Evolutionary conservation across 2,329 filamentous ascomycete genomes (phyloP).

Genomic region (Aspergillus sp.): DNA sequence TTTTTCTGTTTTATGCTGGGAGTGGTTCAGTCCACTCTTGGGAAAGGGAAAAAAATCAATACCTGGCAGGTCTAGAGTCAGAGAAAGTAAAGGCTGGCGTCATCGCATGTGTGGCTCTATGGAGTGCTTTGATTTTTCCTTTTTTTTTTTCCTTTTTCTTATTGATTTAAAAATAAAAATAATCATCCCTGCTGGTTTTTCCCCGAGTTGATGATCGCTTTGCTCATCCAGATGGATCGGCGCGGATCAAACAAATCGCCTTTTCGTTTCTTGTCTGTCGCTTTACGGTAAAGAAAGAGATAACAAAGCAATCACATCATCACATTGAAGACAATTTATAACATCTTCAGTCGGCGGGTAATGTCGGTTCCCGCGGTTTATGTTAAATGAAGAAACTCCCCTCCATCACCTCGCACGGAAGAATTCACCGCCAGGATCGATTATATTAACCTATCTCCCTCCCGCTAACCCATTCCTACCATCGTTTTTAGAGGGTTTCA

Average conservation of each 20-base stretch:
- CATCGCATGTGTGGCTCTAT: constrained; percentile 2
- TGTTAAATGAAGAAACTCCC: too few relatives aligned
- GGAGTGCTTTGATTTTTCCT: background rate
- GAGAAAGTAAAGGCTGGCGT: constrained; percentile 4
- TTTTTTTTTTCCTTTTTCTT: background rate
- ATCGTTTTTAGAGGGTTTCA: background rate
- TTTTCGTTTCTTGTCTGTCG: too few relatives aligned
- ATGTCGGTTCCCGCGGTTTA: too few relatives aligned
- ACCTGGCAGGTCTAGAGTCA: background rate
- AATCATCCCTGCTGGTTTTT: background rate
- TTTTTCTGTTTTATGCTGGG: too few relatives aligned
- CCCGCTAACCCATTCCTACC: background rate
- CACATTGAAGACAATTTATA: too few relatives aligned
- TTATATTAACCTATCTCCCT: background rate
- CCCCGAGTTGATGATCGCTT: background rate
- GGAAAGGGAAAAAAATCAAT: too few relatives aligned
- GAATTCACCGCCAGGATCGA: too few relatives aligned
- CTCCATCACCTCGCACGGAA: too few relatives aligned
- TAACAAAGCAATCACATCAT: too few relatives aligned
- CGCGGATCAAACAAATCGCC: constrained; percentile 1
- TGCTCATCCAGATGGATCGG: constrained; percentile 1
- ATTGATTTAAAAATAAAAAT: background rate
- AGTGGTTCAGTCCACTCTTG: too few relatives aligned
- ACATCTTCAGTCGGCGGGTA: too few relatives aligned
- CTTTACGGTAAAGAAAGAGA: too few relatives aligned